Percentiles rank a stretch among this genome's conserved stretches.
Conservation (phyloP, 768 basidiomycete genomes). For the Auriscalpium vulgare region DNA sequence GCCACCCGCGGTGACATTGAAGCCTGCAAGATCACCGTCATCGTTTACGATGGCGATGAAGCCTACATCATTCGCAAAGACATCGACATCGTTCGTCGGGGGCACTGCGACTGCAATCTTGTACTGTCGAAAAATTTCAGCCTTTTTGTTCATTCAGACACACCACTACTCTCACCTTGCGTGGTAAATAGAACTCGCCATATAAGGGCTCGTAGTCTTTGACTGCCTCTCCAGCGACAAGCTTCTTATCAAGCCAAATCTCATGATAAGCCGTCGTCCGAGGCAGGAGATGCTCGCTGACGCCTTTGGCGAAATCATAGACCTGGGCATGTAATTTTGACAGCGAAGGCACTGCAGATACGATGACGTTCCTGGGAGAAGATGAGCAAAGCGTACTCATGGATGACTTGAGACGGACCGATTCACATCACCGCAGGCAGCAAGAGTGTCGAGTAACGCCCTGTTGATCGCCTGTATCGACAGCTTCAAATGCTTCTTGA, state of each 20-base stretch:
- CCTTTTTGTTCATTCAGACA: constrained; percentile 5
- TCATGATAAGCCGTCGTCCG: constrained; percentile 94
- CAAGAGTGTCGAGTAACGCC: constrained; percentile 86
- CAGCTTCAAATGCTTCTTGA: constrained; percentile 93
- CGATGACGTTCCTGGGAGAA: constrained; percentile 70
- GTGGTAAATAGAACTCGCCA: constrained; percentile 92
- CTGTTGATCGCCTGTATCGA: constrained; percentile 96
- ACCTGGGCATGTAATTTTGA: constrained; percentile 83
- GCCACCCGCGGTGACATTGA: constrained; percentile 91
- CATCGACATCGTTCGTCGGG: constrained; percentile 92
- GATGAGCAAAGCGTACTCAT: constrained; percentile 3
- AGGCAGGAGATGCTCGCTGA: constrained; percentile 84
- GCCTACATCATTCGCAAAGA: constrained; percentile 93
- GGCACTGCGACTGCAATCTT: constrained; percentile 96
- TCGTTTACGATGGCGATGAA: constrained; percentile 88
- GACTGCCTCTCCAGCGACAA: constrained; percentile 88
- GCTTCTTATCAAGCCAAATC: constrained; percentile 98
- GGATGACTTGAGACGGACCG: constrained; percentile 37
- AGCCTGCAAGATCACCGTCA: constrained; percentile 74
- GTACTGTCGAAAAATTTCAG: constrained; percentile 46
- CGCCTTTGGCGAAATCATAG: constrained; percentile 72
- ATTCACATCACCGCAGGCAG: constrained; percentile 98
- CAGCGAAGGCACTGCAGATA: constrained; percentile 82
- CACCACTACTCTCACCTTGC: constrained; percentile 52
- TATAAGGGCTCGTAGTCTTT: constrained; percentile 97